Evolutionary conservation across 345 rosid species (phyloP), one percentile per base, ranked within the genome.

Genomic region (Barbarea vulgaris): DNA sequence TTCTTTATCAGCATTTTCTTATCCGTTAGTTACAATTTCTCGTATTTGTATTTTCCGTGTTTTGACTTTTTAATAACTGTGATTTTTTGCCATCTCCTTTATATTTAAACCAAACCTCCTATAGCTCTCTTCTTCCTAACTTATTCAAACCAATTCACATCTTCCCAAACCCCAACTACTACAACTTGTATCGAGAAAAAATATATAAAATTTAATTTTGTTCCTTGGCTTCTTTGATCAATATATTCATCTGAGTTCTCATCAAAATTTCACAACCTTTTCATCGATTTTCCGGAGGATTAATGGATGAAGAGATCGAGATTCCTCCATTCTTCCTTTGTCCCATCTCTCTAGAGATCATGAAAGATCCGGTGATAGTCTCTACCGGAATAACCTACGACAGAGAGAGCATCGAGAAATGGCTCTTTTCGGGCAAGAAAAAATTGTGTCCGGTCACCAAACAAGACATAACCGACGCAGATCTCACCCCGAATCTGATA

Each of bases 401-500:
- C 39, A 70, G 96, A 15, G 86, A 80, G 13, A 87, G 84, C 84
- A 87, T 90, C 25, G 96, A 88, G 72, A 80, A 81, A 65, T 90
- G 96, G 96, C 44, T 88, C 15, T 87, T 82, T 53, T 60, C 87
- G 0, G 69, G 82, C 44, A 88, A 87, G 59, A 85, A 84, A 57
- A 77, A 58, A 12, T 78, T 83, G 1, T 90, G 96, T 70, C 93
- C 96, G 1, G 84, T 90, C 36, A 90, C 98, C 7, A 94, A 88
- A 71, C 96, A 85, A 64, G 81, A 69, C 58, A 67, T 94, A 46
- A 19, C 79, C 5, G 85, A 81, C 36, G 66, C 78, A 18, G 98
- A 93, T 4, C 80, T 91, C 9, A 93, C 96, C 0, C 98, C 98
- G 2, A 93, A 93, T n/a, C n/a, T n/a, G n/a, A n/a, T n/a, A n/a